Evolutionary conservation across 2,329 filamentous ascomycete species (phyloP), one percentile per base, ranked within the genome.

Genomic region (Aspergillus carbonarius): DNA sequence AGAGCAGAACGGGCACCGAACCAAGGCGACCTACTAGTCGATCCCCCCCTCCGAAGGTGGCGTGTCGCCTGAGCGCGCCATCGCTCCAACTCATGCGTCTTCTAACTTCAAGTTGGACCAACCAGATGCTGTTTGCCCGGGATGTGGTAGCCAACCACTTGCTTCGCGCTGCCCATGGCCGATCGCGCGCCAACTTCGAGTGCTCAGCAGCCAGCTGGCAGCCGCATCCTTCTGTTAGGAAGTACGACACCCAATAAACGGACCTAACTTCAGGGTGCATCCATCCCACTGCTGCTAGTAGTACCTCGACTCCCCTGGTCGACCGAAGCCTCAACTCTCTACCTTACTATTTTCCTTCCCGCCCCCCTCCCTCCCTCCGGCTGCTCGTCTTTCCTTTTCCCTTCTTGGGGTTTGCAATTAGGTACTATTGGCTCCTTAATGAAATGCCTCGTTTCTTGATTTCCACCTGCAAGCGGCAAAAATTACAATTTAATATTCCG

Each of bases 181-280:
- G 72, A 74, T 75, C 72, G 72, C 72, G 72, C 72, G 72, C 69
- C 70, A 74, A 74, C 66, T 66, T 64, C 42, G 58, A 57, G 54
- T 57, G 59, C 58, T 58, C 60, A 40, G 46, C 57, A 66, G 63
- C 65, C 67, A 68, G 63, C 66, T 69, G 65, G 63, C 68, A 66
- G 60, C 61, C 66, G 66, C 66, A 63, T 53, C 57, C 60, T 63
- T 53, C 55, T 54, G 56, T 48, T 55, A 60, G 57, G 39, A 54
- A 34, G 52, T 54, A 54, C 52, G 52, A 53, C 17, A 54, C 25
- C 25, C 40, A 54, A 56, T 60, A 34, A 59, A 54, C 55, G 40
- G 49, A 6, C 20, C 10, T 20, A 42, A 23, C 18, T 13, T 20
- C 13, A 42, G 18, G 12, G 39, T 23, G 39, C 39, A 42, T 42